Base-by-base conservation (phyloP, 805 yeast species). In the Wickerhamomyces canadensis region DNA sequence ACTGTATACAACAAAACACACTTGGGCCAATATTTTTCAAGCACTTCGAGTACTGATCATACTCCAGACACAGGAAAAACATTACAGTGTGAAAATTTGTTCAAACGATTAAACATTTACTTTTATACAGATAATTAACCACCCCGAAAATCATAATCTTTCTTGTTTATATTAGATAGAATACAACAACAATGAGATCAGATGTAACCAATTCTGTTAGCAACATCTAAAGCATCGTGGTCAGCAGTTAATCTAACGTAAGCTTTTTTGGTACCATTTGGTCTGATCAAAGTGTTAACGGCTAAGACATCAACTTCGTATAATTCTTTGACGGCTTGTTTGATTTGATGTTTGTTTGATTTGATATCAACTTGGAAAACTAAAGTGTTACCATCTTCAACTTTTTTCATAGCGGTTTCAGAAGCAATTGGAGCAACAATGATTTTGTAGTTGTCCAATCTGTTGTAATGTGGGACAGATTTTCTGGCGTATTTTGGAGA, bases 251-350 rank as follows among this genome's bases (percentile, higher is more conserved):
- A 84, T 79, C 95, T 87, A 68, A 93, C 91, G 81, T 84, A 93
- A 68, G 98, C 98, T 83, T 93, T 93, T 87, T 93, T 93, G 78
- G 97, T 84, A 73, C 98, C 98, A 74, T 93, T 89, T 70, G 98
- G 97, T 78, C 95, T 87, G 65, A 93, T 75, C 70, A 93, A 79
- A 60, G 98, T 93, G 91, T 93, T 89, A 67, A 93, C 88, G 73
- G 85, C 77, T 63, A 72, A 75, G 58, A 84, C 93, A 57, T 93
- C 98, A 64, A 91, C 98, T 66, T 85, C 89, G 81, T 91, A 93
- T 67, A 93, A 80, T 75, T 88, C 95, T 82, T 93, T 91, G 64
- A 93, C 95, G 56, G 98, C 98, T 63, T 80, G 76, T 81, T 89
- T 91, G 79, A 93, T 93, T 78, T 91, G 98, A 76, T 83, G 72